These are phyloP conservation scores for Deakozyma indianensis DNA, from an alignment of 805 yeast species.

Conservation along the genomic window DNA sequence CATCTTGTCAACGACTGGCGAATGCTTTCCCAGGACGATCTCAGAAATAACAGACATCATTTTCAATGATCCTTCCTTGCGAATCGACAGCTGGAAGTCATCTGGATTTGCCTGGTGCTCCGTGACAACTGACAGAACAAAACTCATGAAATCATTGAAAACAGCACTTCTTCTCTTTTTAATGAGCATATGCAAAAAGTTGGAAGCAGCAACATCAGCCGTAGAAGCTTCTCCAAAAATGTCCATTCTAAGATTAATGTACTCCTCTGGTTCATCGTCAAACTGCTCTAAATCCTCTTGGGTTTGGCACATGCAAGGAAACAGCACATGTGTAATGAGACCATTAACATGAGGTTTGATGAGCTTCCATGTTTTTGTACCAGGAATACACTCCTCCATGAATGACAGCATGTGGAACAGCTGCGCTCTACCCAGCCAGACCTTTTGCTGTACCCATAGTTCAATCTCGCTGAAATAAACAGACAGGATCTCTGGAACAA, in stretches of 20 bases:
- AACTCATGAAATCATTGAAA: constrained; percentile 12
- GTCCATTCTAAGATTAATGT: constrained; percentile 60
- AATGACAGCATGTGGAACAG: constrained; percentile 53
- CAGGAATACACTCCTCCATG: constrained; percentile 43
- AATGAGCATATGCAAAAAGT: constrained; percentile 57
- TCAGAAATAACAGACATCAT: constrained; percentile 62
- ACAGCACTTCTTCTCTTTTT: constrained; percentile 36
- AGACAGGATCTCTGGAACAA: constrained; percentile 59
- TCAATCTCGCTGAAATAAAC: constrained; percentile 54
- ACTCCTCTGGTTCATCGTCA: constrained; percentile 81
- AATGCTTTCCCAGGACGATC: constrained; percentile 33
- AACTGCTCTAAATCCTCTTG: constrained; percentile 57
- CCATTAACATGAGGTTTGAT: constrained; percentile 52
- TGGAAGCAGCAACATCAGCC: constrained; percentile 70
- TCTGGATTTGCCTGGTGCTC: constrained; percentile 21
- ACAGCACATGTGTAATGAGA: constrained; percentile 56
- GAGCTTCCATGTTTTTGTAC: constrained; percentile 49
- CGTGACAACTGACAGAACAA: constrained; percentile 36
- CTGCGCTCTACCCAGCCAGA: constrained; percentile 59
- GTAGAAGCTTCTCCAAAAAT: constrained; percentile 42
- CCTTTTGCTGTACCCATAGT: constrained; percentile 48
- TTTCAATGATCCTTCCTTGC: constrained; percentile 67
- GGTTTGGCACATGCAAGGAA: constrained; percentile 59
- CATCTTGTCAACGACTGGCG: constrained; percentile 48
- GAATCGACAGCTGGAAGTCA: constrained; percentile 32